These are phyloP conservation scores for Saccharomycopsis microspora DNA, from an alignment of 805 yeast species.

Conservation along the genomic window DNA sequence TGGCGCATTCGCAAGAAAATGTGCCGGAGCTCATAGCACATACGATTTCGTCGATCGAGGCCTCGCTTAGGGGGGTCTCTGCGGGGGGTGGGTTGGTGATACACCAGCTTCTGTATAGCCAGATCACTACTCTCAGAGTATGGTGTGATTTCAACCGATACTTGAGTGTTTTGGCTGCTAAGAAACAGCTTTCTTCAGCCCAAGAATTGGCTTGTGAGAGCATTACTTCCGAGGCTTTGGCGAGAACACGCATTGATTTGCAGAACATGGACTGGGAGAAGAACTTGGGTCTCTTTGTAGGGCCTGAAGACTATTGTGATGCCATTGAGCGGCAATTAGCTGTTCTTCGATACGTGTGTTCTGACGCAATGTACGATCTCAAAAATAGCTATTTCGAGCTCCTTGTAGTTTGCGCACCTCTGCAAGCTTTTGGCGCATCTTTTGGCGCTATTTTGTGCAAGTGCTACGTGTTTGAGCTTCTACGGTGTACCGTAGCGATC, in stretches of 20 bases:
- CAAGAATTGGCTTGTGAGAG: conserved; percentile 11
- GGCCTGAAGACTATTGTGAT: no score
- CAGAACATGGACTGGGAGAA: neutral
- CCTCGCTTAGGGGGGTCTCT: conserved; percentile 42
- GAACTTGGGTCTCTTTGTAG: neutral
- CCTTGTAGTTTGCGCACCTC: no score
- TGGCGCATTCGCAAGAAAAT: conserved; percentile 16
- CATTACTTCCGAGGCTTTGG: no score
- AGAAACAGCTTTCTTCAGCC: conserved; percentile 17
- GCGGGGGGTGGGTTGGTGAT: conserved; percentile 26
- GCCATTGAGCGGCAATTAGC: no score
- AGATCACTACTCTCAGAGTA: conserved; percentile 46
- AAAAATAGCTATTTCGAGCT: no score
- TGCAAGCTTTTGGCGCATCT: no score
- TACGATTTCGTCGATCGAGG: conserved; percentile 55
- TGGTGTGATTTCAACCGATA: conserved; percentile 26
- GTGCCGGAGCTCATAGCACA: conserved; percentile 31
- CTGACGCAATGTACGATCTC: no score
- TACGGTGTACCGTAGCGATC: no score
- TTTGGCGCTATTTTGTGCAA: no score
- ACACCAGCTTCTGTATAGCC: conserved; percentile 51
- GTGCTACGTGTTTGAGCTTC: no score
- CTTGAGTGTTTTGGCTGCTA: conserved; percentile 18
- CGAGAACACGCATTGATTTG: neutral
- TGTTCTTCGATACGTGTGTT: no score